Conservation (phyloP, 1,139 yeast species). For the Diutina rugosa region DNA sequence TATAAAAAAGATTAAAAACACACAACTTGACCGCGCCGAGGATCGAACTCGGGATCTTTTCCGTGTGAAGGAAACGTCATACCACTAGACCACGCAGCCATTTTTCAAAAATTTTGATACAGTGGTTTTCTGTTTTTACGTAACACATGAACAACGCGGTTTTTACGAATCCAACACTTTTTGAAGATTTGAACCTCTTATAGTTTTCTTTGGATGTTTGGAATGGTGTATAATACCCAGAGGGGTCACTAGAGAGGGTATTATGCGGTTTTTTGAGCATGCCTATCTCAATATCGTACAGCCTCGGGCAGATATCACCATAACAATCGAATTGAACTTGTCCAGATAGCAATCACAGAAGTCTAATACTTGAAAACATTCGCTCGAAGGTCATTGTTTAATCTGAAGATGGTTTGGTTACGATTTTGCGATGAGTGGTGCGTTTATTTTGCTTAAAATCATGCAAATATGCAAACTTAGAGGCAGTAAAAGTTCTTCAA, state of each 20-base stretch:
- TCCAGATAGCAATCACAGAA: too few relatives aligned
- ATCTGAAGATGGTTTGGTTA: too few relatives aligned
- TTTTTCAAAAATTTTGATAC: neutral
- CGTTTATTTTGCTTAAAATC: neutral
- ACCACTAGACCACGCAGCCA: slow-evolving; percentile 1
- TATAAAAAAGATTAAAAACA: neutral
- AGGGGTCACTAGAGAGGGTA: too few relatives aligned
- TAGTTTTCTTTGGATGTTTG: neutral
- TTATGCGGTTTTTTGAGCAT: too few relatives aligned
- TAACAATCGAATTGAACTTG: too few relatives aligned
- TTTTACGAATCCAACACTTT: neutral
- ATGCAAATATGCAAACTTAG: neutral
- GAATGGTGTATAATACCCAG: neutral
- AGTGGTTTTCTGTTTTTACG: neutral
- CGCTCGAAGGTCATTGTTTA: too few relatives aligned
- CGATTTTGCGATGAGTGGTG: too few relatives aligned
- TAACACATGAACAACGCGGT: neutral
- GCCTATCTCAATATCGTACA: too few relatives aligned
- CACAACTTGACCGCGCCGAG: neutral
- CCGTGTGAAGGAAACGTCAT: slow-evolving; percentile 2
- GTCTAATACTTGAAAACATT: too few relatives aligned
- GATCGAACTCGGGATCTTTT: slow-evolving; percentile 1
- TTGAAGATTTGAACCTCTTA: neutral
- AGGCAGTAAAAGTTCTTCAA: neutral
- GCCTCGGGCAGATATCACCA: too few relatives aligned